Percentiles rank a stretch among this genome's conserved stretches.
These are phyloP conservation scores for Oxalis stricta DNA, from an alignment of 441 rosid species.

Conservation along the genomic window DNA sequence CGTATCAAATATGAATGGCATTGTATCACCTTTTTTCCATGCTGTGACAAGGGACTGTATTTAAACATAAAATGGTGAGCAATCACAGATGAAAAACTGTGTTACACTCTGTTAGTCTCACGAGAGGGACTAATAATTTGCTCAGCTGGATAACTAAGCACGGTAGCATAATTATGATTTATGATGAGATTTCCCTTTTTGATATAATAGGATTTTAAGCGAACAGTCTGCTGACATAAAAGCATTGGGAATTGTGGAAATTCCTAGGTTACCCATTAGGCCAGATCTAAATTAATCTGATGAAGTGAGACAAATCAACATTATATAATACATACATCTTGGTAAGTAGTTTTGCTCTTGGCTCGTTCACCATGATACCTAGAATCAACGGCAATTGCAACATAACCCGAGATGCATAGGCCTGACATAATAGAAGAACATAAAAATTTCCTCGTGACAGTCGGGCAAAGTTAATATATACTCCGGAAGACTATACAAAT, in stretches of 20 bases:
- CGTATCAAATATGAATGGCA: conserved; percentile 93
- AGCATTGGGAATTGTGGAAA: too few species aligned
- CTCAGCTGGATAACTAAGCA: too few species aligned
- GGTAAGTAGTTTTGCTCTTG: conserved; percentile 39
- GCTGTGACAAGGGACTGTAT: conserved; percentile 74
- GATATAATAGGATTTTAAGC: too few species aligned
- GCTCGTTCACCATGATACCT: conserved; percentile 92
- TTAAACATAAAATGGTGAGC: conserved; percentile 7
- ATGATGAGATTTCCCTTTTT: too few species aligned
- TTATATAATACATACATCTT: conserved; percentile 31
- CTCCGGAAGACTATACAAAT: background rate
- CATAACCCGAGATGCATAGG: conserved; percentile 78
- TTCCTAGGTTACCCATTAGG: too few species aligned
- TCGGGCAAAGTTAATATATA: background rate
- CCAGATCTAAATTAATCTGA: too few species aligned
- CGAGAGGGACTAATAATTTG: too few species aligned
- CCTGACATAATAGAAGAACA: conserved; percentile 24
- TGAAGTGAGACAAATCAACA: background rate
- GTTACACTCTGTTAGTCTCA: too few species aligned
- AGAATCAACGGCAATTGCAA: conserved; percentile 75
- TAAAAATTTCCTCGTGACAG: background rate
- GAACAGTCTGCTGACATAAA: too few species aligned
- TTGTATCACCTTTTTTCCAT: conserved; percentile 73
- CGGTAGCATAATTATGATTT: too few species aligned
- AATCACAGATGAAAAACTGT: background rate